Base-by-base conservation (phyloP, 2,329 filamentous ascomycete species). In the Blastomyces emzantsi region DNA sequence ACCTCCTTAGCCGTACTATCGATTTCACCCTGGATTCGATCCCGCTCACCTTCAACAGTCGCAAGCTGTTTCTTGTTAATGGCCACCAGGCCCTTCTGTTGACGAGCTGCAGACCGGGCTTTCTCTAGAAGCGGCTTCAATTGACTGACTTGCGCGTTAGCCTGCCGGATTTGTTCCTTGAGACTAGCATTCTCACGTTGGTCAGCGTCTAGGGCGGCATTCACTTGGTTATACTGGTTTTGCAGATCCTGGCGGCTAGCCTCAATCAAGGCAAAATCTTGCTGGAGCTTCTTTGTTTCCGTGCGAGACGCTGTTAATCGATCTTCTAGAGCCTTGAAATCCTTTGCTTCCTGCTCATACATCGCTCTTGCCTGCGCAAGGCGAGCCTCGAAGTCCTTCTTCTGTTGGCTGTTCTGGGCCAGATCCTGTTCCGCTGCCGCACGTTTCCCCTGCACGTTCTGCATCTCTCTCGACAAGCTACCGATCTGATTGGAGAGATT, bases 31-130 rank as follows among this genome's bases (percentile, higher is more conserved):
- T 92, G 92, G 49, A 96, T 80, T 79, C 90, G 93, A 65, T 97
- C 93, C 41, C 90, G 85, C 74, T 97, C 93, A 58, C 85, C 85
- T 75, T 99, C 94, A 64, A 89, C 90, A 0, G 92, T 97, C 45
- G 88, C 85, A 65, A 97, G 81, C 77, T 99, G 94, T 79, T 99
- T 99, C 82, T 95, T 97, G 79, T 97, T 97, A 78, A 99, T 99
- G 54, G 94, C 92, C 39, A 96, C 93, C 68, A 97, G 82, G 22
- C 94, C 94, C 79, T 96, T 97, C 73, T 97, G 92, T 75, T 97
- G 94, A 52, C 94, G 87, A 33, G 92, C 92, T 70, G 97, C 92
- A 15, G 89, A 90, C 74, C 90, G 92, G 70, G 96, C 83, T 80
- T 97, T 97, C 74, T 99, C 94, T 61, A 99, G 86, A 68, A 93